These are phyloP conservation scores for Dimargaris xerosporica DNA, from an alignment of 192 early-diverging fungal genomes.

Conservation along the genomic window DNA sequence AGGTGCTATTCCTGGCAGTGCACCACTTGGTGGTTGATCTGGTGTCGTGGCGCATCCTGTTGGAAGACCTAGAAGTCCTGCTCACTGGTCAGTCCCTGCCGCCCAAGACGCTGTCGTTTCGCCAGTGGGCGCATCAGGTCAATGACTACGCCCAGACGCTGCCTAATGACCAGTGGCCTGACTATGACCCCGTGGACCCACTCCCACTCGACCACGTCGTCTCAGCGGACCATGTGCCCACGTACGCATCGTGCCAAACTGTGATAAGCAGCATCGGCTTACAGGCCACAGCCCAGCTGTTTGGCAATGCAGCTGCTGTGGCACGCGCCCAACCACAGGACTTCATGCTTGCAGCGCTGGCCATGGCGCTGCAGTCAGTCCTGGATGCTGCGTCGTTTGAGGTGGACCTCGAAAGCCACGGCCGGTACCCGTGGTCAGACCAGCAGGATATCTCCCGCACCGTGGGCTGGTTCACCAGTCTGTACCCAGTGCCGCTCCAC, in stretches of 20 bases:
- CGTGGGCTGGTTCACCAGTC: conserved; percentile 3
- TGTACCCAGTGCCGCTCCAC: background rate
- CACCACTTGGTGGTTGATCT: conserved; percentile 7
- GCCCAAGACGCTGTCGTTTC: background rate
- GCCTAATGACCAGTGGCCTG: background rate
- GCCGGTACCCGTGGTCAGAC: background rate
- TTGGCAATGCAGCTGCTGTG: background rate
- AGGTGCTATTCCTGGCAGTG: background rate
- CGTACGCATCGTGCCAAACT: background rate
- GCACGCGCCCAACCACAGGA: background rate
- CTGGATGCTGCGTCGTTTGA: background rate
- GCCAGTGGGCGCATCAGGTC: background rate
- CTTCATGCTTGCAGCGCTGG: background rate
- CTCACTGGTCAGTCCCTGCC: background rate
- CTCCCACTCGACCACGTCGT: conserved; percentile 1
- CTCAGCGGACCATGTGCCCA: background rate
- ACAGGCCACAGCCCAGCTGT: background rate
- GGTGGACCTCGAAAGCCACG: conserved; percentile 6
- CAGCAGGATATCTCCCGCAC: background rate
- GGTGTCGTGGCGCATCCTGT: conserved; percentile 4
- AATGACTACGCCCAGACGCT: background rate
- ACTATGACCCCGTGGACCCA: background rate
- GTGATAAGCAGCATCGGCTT: background rate
- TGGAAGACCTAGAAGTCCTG: background rate
- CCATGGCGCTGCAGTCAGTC: background rate